Percentiles rank a stretch among this genome's conserved stretches.
Evolutionary conservation across 805 yeast genomes (phyloP).

Genomic region (Yarrowia yakushimensis): DNA sequence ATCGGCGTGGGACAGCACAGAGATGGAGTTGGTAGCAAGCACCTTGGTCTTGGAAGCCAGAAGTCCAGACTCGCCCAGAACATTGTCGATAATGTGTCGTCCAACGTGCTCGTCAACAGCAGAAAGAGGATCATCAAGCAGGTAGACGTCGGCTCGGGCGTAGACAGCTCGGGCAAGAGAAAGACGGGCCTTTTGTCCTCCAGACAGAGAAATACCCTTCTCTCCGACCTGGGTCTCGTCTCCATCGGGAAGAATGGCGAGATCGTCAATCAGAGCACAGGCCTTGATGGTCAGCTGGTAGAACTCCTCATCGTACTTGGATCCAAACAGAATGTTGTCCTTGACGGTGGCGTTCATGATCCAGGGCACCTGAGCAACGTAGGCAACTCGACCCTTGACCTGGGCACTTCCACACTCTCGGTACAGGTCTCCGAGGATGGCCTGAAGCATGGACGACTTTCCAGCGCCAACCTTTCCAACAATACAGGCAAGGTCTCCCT

Average conservation of each 20-base stretch:
- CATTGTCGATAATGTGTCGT: slow-evolving; percentile 69
- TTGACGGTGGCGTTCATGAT: slow-evolving; percentile 89
- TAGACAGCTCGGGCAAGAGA: slow-evolving; percentile 78
- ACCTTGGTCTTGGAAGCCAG: slow-evolving; percentile 69
- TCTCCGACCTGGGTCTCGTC: slow-evolving; percentile 81
- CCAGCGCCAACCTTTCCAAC: slow-evolving; percentile 92
- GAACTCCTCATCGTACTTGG: slow-evolving; percentile 47
- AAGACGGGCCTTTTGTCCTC: slow-evolving; percentile 84
- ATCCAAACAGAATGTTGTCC: slow-evolving; percentile 71
- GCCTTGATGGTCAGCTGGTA: slow-evolving; percentile 57
- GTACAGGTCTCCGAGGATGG: slow-evolving; percentile 78
- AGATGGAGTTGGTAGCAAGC: slow-evolving; percentile 81
- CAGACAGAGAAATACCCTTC: slow-evolving; percentile 80
- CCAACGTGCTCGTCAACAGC: slow-evolving; percentile 89
- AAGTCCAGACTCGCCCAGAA: slow-evolving; percentile 76
- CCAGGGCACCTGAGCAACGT: slow-evolving; percentile 93
- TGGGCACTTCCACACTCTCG: slow-evolving; percentile 69
- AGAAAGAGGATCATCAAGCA: slow-evolving; percentile 75
- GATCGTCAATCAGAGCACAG: slow-evolving; percentile 65
- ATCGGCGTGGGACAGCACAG: slow-evolving; percentile 74
- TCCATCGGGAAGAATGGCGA: slow-evolving; percentile 66
- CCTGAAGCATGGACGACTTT: slow-evolving; percentile 76
- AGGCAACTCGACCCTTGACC: slow-evolving; percentile 76
- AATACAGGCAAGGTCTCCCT: slow-evolving; percentile 79
- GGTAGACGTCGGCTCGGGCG: slow-evolving; percentile 59